phyloP scores from a whole-genome alignment of 2,329 filamentous ascomycete genomes.

The Aspergillus persii region DNA sequence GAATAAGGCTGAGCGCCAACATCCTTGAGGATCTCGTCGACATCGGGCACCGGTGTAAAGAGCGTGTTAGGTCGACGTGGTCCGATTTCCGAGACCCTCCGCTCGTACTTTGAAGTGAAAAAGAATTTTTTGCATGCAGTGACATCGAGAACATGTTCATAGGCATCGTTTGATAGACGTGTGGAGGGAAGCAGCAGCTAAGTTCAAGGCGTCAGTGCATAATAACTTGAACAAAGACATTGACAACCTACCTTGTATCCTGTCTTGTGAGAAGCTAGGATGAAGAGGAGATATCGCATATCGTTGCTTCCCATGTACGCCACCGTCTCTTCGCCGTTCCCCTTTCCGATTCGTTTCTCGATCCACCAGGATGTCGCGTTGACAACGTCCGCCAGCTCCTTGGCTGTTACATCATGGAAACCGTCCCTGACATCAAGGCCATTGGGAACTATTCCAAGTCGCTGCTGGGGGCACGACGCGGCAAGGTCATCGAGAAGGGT shows the following conservation, averaged over 20 bases:
- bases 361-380: slow-evolving; percentile 26
- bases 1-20: slow-evolving; percentile 2
- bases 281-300: slow-evolving; percentile 18
- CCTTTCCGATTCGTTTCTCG: slow-evolving; percentile 17
- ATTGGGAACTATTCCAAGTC: slow-evolving; percentile 4
- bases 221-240: neutral
- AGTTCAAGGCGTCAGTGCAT: neutral
- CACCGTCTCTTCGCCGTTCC: slow-evolving; percentile 12
- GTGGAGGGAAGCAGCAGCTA: slow-evolving; percentile 19
- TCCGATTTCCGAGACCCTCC: slow-evolving; percentile 19
- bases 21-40: neutral
- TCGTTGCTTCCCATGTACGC: slow-evolving; percentile 23
- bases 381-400: slow-evolving; percentile 21
- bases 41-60: slow-evolving; percentile 8
- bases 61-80: slow-evolving; percentile 4
- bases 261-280: slow-evolving; percentile 21
- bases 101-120: slow-evolving; percentile 27
- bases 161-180: slow-evolving; percentile 19
- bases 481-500: slow-evolving; percentile 6
- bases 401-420: slow-evolving; percentile 15
- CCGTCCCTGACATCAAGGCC: neutral
- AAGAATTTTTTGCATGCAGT: slow-evolving; percentile 20
- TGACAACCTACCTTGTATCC: slow-evolving; percentile 13
- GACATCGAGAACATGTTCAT: slow-evolving; percentile 14
- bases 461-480: neutral